Evolutionary conservation across 2,329 filamentous ascomycete genomes (phyloP).

Genomic region (Aspergillus carbonarius): DNA sequence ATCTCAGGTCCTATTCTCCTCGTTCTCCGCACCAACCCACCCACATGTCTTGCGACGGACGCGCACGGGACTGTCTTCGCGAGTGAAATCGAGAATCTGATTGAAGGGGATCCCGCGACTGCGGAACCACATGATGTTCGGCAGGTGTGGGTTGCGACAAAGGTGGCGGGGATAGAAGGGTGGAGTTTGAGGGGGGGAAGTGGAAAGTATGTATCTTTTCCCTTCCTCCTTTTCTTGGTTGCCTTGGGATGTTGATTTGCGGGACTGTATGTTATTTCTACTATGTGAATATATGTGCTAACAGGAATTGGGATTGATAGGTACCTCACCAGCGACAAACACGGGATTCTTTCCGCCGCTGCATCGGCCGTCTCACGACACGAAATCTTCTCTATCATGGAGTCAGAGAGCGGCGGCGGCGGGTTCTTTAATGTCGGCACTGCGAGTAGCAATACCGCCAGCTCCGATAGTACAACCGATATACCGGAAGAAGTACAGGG

Average conservation of each 20-base stretch:
- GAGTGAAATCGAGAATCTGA: slow-evolving; percentile 78
- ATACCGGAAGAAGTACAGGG: background rate
- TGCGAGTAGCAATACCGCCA: slow-evolving; percentile 43
- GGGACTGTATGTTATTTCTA: too few species aligned
- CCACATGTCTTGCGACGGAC: slow-evolving; percentile 79
- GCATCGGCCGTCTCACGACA: slow-evolving; percentile 79
- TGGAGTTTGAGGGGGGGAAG: slow-evolving; percentile 89
- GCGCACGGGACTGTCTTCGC: slow-evolving; percentile 83
- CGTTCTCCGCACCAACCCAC: slow-evolving; percentile 72
- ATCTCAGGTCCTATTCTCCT: slow-evolving; percentile 80
- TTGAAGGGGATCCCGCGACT: slow-evolving; percentile 76
- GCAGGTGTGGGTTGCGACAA: slow-evolving; percentile 91
- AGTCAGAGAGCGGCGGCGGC: background rate
- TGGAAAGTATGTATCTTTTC: slow-evolving; percentile 59
- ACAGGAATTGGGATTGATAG: slow-evolving; percentile 42
- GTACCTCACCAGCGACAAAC: slow-evolving; percentile 82
- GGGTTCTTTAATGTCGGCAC: background rate
- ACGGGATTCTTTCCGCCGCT: slow-evolving; percentile 72
- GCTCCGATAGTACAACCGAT: slow-evolving; percentile 52
- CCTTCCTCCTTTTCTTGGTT: background rate
- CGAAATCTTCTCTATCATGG: slow-evolving; percentile 68
- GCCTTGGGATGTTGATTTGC: background rate
- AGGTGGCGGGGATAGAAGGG: slow-evolving; percentile 75
- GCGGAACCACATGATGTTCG: slow-evolving; percentile 94
- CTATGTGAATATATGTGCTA: background rate